These are phyloP conservation scores for Solanum hybrid DNA, from an alignment of 305 asterid genomes.

Conservation along the genomic window DNA sequence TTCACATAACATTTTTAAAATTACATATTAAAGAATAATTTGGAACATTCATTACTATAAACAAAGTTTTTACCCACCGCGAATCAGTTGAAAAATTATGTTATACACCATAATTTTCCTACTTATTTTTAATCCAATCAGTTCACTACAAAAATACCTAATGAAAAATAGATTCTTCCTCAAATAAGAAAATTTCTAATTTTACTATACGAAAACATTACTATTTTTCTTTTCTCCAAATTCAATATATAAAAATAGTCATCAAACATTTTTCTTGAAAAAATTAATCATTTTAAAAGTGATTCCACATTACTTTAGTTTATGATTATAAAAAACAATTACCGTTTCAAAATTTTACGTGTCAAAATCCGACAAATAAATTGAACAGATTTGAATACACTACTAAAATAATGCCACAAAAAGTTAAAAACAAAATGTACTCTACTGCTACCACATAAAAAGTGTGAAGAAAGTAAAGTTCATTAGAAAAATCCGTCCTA, in stretches of 20 bases:
- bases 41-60: neutral
- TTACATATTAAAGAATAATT: accelerated
- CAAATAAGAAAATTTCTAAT: no score
- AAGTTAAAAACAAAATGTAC: neutral
- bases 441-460: neutral
- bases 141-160: neutral
- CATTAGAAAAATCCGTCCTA: neutral
- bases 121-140: neutral
- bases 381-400: neutral
- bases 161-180: no score
- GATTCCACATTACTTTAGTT: neutral
- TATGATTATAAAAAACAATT: neutral
- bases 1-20: accelerated
- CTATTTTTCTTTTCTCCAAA: no score
- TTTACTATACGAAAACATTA: no score
- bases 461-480: neutral
- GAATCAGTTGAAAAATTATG: neutral
- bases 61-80: accelerated
- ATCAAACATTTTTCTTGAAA: no score
- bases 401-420: neutral
- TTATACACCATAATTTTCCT: neutral
- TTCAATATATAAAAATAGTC: no score
- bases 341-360: accelerated
- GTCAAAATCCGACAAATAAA: accelerated
- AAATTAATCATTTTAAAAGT: no score